These are phyloP conservation scores for Populus pruinosa DNA, from an alignment of 345 rosid genomes.

Conservation along the genomic window DNA sequence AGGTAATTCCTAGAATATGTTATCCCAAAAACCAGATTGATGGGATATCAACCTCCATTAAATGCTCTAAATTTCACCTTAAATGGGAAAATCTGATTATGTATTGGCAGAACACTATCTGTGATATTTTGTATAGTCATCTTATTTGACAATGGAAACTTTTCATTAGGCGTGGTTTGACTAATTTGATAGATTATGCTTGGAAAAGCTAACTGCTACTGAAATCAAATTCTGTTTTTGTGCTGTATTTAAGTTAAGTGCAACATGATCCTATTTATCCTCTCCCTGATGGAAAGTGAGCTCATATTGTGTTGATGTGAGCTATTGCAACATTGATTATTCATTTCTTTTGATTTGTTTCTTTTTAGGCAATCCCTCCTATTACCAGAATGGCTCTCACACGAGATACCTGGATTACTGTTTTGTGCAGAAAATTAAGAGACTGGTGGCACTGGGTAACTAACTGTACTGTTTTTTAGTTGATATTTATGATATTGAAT, in stretches of 20 bases:
- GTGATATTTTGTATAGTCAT: background rate
- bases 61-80: background rate
- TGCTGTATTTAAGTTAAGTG: background rate
- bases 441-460: conserved; percentile 99
- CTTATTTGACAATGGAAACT: background rate
- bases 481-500: conserved; percentile 5
- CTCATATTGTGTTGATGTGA: background rate
- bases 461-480: conserved; percentile 21
- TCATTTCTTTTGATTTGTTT: conserved; percentile 9
- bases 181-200: background rate
- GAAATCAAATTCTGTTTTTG: background rate
- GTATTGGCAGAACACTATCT: background rate
- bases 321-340: background rate
- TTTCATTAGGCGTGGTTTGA: background rate
- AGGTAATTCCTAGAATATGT: background rate
- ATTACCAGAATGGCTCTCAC: conserved; percentile 93
- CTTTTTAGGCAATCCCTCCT: conserved; percentile 80
- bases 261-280: background rate
- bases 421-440: conserved; percentile 91
- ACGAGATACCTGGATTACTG: conserved; percentile 97
- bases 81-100: background rate
- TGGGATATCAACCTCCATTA: background rate
- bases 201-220: background rate
- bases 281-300: background rate
- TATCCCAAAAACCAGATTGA: background rate